Percentiles rank a stretch among this genome's conserved stretches.
Evolutionary conservation across 1,284 basidiomycete genomes (phyloP).

Genomic region (Puccinia triticina): DNA sequence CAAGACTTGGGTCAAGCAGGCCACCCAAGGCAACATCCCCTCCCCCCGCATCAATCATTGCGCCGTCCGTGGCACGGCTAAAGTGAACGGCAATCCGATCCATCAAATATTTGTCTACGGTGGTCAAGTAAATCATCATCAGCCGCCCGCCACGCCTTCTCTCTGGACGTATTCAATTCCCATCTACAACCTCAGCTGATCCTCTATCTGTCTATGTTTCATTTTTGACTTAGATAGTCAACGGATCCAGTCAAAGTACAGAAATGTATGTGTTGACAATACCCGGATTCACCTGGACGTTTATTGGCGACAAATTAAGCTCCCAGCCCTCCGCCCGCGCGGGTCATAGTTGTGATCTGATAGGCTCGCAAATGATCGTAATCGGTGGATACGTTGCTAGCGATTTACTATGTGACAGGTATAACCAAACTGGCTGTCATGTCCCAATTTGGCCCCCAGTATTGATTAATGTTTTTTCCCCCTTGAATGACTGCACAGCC

Average conservation of each 20-base stretch:
- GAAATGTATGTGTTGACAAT: constrained; percentile 56
- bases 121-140: constrained; percentile 52
- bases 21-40: constrained; percentile 54
- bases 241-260: constrained; percentile 55
- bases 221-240: constrained; percentile 52
- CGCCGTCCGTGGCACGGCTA: constrained; percentile 55
- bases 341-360: constrained; percentile 56
- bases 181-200: background rate
- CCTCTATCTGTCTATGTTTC: background rate
- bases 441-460: background rate
- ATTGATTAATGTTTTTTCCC: background rate
- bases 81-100: constrained; percentile 55
- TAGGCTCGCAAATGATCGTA: constrained; percentile 56
- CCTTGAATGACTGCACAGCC: background rate
- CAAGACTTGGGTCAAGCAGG: constrained; percentile 56
- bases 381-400: constrained; percentile 54
- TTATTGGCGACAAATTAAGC: constrained; percentile 53
- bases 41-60: constrained; percentile 56
- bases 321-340: constrained; percentile 56
- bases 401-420: constrained; percentile 56
- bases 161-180: background rate
- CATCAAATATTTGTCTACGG: constrained; percentile 56
- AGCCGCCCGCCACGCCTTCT: background rate
- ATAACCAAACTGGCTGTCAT: background rate
- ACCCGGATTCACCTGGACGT: constrained; percentile 55